Evolutionary conservation across 1,284 basidiomycete genomes (phyloP).

Genomic region (Pseudozyma sp.): DNA sequence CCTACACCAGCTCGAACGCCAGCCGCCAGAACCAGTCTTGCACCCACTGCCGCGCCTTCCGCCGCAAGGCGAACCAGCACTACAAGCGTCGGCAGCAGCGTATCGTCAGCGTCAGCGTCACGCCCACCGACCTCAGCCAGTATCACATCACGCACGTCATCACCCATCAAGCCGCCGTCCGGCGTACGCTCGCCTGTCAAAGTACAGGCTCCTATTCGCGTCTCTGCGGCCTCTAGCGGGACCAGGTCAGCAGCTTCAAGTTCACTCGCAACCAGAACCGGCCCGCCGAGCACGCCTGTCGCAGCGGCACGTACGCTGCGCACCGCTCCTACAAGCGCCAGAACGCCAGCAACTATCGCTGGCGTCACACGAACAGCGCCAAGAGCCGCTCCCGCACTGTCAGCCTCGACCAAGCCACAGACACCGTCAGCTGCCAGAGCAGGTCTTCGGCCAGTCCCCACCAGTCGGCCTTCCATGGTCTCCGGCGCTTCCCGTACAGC

Average conservation of each 20-base stretch:
- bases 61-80: slow-evolving; percentile 25
- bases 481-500: slow-evolving; percentile 32
- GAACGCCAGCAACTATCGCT: slow-evolving; percentile 18
- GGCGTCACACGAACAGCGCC: slow-evolving; percentile 18
- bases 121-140: slow-evolving; percentile 27
- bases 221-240: slow-evolving; percentile 26
- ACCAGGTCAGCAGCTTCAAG: slow-evolving; percentile 32
- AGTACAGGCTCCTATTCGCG: slow-evolving; percentile 20
- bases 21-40: slow-evolving; percentile 17
- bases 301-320: slow-evolving; percentile 20
- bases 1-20: slow-evolving; percentile 29
- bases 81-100: slow-evolving; percentile 22
- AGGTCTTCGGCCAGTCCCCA: slow-evolving; percentile 52
- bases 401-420: slow-evolving; percentile 31
- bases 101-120: slow-evolving; percentile 31
- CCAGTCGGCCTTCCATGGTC: slow-evolving; percentile 52
- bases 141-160: slow-evolving; percentile 20
- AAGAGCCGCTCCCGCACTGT: slow-evolving; percentile 5
- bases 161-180: slow-evolving; percentile 28
- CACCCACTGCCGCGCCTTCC: slow-evolving; percentile 20
- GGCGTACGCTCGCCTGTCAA: slow-evolving; percentile 43
- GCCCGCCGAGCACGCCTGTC: slow-evolving; percentile 33
- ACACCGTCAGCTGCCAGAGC: slow-evolving; percentile 47
- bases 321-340: slow-evolving; percentile 13
- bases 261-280: slow-evolving; percentile 33